Evolutionary conservation across 2,329 filamentous ascomycete genomes (phyloP).

Genomic region (Fusarium bulbicola): DNA sequence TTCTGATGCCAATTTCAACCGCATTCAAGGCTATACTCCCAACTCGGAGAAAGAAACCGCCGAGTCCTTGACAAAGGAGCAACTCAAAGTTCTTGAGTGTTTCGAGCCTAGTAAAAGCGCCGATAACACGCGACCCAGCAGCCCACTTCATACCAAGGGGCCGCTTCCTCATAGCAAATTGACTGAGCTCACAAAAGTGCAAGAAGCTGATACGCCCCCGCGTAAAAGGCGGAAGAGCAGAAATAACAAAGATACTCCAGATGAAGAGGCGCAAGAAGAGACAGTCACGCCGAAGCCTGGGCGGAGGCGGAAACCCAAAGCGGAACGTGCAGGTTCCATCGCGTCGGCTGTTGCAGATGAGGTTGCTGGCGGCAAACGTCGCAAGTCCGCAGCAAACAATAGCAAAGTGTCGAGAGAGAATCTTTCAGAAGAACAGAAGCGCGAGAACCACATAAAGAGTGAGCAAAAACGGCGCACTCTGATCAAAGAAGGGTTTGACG

Average conservation of each 20-base stretch:
- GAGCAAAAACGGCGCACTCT: constrained; percentile 87
- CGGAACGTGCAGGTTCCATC: constrained; percentile 46
- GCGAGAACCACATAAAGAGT: constrained; percentile 86
- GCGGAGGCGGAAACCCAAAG: constrained; percentile 60
- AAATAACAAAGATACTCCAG: constrained; percentile 52
- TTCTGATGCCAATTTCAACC: constrained; percentile 71
- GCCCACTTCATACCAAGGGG: constrained; percentile 52
- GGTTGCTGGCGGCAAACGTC: constrained; percentile 55
- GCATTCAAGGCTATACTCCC: constrained; percentile 66
- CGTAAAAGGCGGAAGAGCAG: constrained; percentile 66
- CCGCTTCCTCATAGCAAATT: constrained; percentile 20
- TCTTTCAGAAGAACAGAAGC: constrained; percentile 81
- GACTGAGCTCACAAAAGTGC: constrained; percentile 45
- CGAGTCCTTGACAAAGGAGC: constrained; percentile 64
- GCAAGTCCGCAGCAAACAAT: constrained; percentile 57
- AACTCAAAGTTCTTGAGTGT: constrained; percentile 65
- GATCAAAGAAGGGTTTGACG: constrained; percentile 84
- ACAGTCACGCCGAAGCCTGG: constrained; percentile 43
- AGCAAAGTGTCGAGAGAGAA: constrained; percentile 70
- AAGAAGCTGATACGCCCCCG: constrained; percentile 54
- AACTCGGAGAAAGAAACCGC: constrained; percentile 64
- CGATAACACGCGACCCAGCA: constrained; percentile 67
- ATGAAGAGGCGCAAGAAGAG: constrained; percentile 55
- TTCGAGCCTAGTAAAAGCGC: constrained; percentile 67
- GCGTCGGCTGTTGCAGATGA: constrained; percentile 48